These are phyloP conservation scores for Diutina pseudorugosa DNA, from an alignment of 1,139 yeast genomes.

Conservation along the genomic window DNA sequence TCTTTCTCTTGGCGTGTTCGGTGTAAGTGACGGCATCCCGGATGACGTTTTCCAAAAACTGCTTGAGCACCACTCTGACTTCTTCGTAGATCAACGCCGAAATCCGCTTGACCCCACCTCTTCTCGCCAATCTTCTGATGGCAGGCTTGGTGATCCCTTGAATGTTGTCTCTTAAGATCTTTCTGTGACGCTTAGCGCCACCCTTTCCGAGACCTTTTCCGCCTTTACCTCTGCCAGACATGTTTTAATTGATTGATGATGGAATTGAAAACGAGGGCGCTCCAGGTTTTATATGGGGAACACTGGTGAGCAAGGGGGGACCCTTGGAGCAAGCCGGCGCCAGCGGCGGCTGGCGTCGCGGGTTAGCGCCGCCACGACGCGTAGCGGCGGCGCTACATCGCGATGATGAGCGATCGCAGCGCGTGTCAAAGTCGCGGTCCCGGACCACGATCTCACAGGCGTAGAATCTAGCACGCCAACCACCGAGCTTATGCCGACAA, in stretches of 20 bases:
- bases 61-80: slow-evolving; percentile 93
- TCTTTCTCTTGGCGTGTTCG: slow-evolving; percentile 99
- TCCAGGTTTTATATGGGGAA: not conserved
- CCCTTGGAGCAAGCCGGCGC: too few species aligned
- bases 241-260: too few species aligned
- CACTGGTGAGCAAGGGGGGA: not conserved
- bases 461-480: slow-evolving; percentile 6
- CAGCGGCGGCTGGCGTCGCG: too few species aligned
- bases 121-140: slow-evolving; percentile 98
- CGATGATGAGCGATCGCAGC: too few species aligned
- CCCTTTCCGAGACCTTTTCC: slow-evolving; percentile 99
- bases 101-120: slow-evolving; percentile 99
- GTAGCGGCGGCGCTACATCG: not conserved
- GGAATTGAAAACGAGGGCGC: too few species aligned
- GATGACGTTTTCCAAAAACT: slow-evolving; percentile 93
- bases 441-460: not conserved
- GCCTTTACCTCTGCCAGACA: slow-evolving; percentile 99
- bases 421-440: slow-evolving; percentile 4
- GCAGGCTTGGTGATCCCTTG: slow-evolving; percentile 99
- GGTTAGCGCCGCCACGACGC: too few species aligned
- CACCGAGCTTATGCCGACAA: slow-evolving; percentile 2
- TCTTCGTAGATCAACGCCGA: slow-evolving; percentile 98
- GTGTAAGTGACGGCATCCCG: slow-evolving; percentile 99
- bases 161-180: slow-evolving; percentile 97
- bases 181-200: slow-evolving; percentile 99